These are phyloP conservation scores for Amphicarpaea edgeworthii DNA, from an alignment of 306 rosid genomes.

Conservation along the genomic window DNA sequence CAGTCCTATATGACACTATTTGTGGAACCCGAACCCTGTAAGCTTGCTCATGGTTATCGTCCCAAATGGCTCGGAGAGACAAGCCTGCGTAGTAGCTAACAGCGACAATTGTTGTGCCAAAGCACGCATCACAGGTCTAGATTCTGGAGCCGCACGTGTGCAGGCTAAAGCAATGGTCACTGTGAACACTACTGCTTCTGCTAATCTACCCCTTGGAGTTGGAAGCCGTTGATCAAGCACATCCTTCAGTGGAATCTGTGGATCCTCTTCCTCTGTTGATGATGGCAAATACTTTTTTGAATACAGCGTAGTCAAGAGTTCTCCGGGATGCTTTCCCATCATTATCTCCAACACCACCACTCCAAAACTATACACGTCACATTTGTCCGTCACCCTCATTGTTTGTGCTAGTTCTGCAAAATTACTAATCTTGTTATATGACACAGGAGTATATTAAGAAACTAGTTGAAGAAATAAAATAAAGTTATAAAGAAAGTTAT, in stretches of 20 bases:
- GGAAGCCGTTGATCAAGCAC: constrained; percentile 65
- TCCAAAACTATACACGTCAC: constrained; percentile 76
- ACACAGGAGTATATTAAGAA: not conserved
- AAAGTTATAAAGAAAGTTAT: no score
- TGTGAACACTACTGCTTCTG: constrained; percentile 52
- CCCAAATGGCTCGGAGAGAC: constrained; percentile 48
- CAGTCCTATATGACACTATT: constrained; percentile 13
- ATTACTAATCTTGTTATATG: constrained; percentile 1
- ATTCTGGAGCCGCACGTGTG: constrained; percentile 56
- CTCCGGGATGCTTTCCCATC: constrained; percentile 80
- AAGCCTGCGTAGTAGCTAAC: constrained; percentile 38
- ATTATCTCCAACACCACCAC: constrained; percentile 67
- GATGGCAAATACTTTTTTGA: constrained; percentile 40
- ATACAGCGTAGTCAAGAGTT: constrained; percentile 45
- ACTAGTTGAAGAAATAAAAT: no score
- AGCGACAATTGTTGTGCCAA: constrained; percentile 74
- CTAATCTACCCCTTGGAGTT: constrained; percentile 56
- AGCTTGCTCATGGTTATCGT: constrained; percentile 50
- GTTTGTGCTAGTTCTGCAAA: constrained; percentile 73
- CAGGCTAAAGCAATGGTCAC: constrained; percentile 66
- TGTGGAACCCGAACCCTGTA: constrained; percentile 37
- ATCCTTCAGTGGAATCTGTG: constrained; percentile 57
- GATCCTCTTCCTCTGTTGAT: constrained; percentile 43
- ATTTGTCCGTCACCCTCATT: constrained; percentile 62
- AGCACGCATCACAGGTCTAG: constrained; percentile 68